A percentile compares a stretch with the other conserved stretches of the same genome.
phyloP scores from a whole-genome alignment of 2,329 filamentous ascomycete species.

The Ceratocystis colombiana region DNA sequence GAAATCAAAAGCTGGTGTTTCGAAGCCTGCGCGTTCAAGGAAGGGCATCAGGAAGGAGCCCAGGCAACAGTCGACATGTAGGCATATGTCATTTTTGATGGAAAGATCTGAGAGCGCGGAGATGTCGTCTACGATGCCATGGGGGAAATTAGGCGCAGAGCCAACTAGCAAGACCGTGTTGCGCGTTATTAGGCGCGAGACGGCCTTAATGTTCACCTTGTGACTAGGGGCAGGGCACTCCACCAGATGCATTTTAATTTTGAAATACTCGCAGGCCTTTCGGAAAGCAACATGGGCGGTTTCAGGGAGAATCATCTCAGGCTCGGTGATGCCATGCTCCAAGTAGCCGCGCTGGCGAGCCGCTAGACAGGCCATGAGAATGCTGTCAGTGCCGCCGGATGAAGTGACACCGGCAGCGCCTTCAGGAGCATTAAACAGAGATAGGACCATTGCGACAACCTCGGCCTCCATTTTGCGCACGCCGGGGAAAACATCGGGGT shows the following conservation, averaged over 20 bases:
- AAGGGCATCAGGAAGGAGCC: slow-evolving; percentile 91
- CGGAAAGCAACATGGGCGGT: slow-evolving; percentile 94
- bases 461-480: slow-evolving; percentile 99
- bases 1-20: slow-evolving; percentile 84
- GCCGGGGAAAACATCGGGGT: slow-evolving; percentile 95
- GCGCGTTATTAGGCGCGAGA: slow-evolving; percentile 78
- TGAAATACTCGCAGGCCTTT: slow-evolving; percentile 92
- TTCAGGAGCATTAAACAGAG: slow-evolving; percentile 80
- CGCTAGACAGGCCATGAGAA: slow-evolving; percentile 86
- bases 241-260: slow-evolving; percentile 87
- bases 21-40: slow-evolving; percentile 87
- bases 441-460: slow-evolving; percentile 87
- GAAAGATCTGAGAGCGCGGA: slow-evolving; percentile 73
- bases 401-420: slow-evolving; percentile 81
- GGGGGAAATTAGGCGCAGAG: slow-evolving; percentile 93
- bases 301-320: slow-evolving; percentile 94
- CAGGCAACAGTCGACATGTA: slow-evolving; percentile 96
- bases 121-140: slow-evolving; percentile 97
- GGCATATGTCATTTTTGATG: slow-evolving; percentile 63
- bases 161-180: slow-evolving; percentile 93
- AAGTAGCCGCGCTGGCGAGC: slow-evolving; percentile 79
- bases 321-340: slow-evolving; percentile 80
- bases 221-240: slow-evolving; percentile 74
- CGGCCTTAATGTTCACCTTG: slow-evolving; percentile 68
- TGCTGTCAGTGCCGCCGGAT: slow-evolving; percentile 89